Percentiles rank a stretch among this genome's conserved stretches.
Evolutionary conservation across 2,329 filamentous ascomycete species (phyloP).

Genomic region (Aspergillus glaucus): DNA sequence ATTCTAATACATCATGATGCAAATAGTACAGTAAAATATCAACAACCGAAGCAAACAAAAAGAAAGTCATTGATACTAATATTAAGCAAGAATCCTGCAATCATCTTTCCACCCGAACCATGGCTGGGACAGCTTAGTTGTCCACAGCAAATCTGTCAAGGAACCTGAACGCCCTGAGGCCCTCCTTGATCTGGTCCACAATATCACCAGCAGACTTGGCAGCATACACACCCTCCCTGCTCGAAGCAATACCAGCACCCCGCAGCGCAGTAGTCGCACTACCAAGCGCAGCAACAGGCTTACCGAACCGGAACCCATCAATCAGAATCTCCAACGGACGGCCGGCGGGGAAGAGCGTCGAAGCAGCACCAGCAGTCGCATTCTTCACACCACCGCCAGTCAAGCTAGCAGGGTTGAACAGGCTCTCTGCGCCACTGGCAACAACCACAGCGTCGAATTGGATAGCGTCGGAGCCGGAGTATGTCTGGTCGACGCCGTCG

Average conservation of each 20-base stretch:
- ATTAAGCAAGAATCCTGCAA: not conserved
- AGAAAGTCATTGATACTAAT: not conserved
- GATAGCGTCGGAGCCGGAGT: constrained; percentile 55
- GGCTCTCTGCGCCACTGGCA: constrained; percentile 45
- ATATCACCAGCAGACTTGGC: constrained; percentile 30
- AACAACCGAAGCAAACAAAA: not conserved
- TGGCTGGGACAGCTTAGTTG: constrained; percentile 1
- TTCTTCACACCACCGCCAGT: constrained; percentile 9
- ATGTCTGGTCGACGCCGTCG: constrained; percentile 55
- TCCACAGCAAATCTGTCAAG: constrained; percentile 58
- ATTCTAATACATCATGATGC: not conserved
- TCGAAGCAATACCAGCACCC: constrained; percentile 39
- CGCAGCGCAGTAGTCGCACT: constrained; percentile 33
- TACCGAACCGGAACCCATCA: constrained; percentile 62
- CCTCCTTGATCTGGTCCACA: constrained; percentile 47
- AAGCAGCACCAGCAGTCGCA: constrained; percentile 33
- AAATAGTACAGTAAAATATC: not conserved
- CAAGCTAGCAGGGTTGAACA: constrained; percentile 40
- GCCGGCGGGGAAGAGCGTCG: constrained; percentile 58
- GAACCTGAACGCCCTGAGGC: constrained; percentile 60
- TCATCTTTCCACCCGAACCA: not conserved
- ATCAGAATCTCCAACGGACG: constrained; percentile 58
- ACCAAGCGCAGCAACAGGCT: constrained; percentile 60
- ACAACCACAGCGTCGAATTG: constrained; percentile 50
- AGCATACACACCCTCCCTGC: constrained; percentile 32